These are phyloP conservation scores for Fusarium secorum DNA, from an alignment of 2,329 filamentous ascomycete genomes.

Conservation along the genomic window DNA sequence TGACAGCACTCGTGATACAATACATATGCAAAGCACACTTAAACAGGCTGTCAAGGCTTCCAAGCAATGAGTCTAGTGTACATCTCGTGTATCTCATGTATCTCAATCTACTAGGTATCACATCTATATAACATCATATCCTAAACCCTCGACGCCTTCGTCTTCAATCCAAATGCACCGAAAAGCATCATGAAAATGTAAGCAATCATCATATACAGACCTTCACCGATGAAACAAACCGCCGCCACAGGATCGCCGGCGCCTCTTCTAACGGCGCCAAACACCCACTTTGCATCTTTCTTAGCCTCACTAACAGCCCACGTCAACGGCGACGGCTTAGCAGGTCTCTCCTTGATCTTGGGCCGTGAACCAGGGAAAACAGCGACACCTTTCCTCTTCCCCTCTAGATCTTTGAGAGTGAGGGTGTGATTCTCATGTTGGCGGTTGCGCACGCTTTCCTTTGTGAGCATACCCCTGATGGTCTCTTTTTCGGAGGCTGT, in stretches of 20 bases:
- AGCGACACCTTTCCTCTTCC: constrained; percentile 37
- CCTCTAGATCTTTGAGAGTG: constrained; percentile 36
- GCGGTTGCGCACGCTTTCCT: constrained; percentile 38
- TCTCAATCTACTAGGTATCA: neutral
- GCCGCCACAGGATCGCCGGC: constrained; percentile 27
- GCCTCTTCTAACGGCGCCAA: constrained; percentile 24
- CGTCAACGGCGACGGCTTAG: constrained; percentile 33
- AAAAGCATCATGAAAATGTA: constrained; percentile 10
- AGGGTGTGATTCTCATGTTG: constrained; percentile 44
- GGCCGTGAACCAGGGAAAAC: constrained; percentile 40
- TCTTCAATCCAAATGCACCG: constrained; percentile 2
- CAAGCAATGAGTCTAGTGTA: neutral
- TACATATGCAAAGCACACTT: rapidly evolving
- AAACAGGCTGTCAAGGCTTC: too few relatives aligned
- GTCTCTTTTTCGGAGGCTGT: constrained; percentile 29
- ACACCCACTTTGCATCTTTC: constrained; percentile 30
- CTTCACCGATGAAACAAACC: constrained; percentile 5
- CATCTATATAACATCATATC: neutral
- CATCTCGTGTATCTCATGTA: neutral
- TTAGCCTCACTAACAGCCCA: constrained; percentile 34
- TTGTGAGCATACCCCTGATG: constrained; percentile 38
- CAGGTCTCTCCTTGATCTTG: constrained; percentile 32
- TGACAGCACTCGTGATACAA: too few relatives aligned
- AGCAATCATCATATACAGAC: constrained; percentile 19
- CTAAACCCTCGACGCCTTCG: neutral